Base-by-base conservation (phyloP, 2,329 filamentous ascomycete genomes). In the Penicillium griseofulvum region DNA sequence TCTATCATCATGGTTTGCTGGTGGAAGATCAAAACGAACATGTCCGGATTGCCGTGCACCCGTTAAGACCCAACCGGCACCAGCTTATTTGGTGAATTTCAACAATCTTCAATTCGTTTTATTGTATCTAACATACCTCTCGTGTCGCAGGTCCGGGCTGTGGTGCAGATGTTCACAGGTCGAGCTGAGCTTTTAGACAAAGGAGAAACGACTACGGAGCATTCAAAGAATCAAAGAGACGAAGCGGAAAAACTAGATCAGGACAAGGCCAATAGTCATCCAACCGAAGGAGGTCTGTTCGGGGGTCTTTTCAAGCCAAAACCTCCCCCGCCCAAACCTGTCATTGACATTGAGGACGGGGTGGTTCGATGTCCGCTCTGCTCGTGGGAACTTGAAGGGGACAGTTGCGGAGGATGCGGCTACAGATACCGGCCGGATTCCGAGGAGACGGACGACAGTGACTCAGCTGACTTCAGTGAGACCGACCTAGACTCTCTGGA, bases 41-140 rank as follows among this genome's bases (percentile, higher is more conserved):
- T 89, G 87, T 70, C 87, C 87, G 16, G 85, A 88, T 68, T 89
- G 87, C 68, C 81, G 87, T 56, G 76, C 81, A 4, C 73, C 77
- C 34, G 82, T 88, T 54, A 81, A 76, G 59, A 73, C 81, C 28
- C 75, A 82, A 60, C 86, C 86, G 0, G 83, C 84, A 8, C 86
- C 86, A 26, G 84, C 86, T 38, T 89, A 86, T 66, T 70, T 88
- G 39, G 83, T 85, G 71, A 67, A 77, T 36, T 36, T 71, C 16
- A 29, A 31, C 34, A 45, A 55, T 37, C 22, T 52, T 12, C 28
- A 34, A 28, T 36, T 19, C 31, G n/a, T 22, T 37, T 19, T 11
- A 31, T 42, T 52, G 14, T 24, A 39, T 28, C 33, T 51, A 17
- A 39, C 48, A 49, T 38, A 38, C 62, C 43, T 61, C 36, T 62